Conservation (phyloP, 768 basidiomycete genomes). For the Macrolepiota albuminosa region DNA sequence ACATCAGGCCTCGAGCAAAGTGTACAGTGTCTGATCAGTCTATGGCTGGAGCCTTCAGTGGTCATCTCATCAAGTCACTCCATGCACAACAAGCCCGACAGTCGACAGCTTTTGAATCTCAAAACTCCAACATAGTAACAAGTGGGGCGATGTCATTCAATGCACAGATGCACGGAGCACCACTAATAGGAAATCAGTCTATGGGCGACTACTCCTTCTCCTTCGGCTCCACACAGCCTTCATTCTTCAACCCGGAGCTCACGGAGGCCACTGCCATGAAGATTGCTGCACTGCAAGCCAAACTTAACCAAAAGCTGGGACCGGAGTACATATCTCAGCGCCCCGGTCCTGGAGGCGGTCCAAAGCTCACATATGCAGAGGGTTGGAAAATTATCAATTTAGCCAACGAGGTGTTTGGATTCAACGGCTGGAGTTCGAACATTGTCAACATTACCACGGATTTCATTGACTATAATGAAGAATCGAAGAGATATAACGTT, state of each 20-base stretch:
- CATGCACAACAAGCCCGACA: conserved; percentile 23
- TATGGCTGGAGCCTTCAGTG: conserved; percentile 60
- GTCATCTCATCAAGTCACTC: conserved; percentile 51
- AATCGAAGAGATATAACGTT: conserved; percentile 58
- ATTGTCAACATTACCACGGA: conserved; percentile 73
- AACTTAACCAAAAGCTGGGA: conserved; percentile 84
- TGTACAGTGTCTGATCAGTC: background rate
- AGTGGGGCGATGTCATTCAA: conserved; percentile 61
- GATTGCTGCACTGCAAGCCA: conserved; percentile 71
- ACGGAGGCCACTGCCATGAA: conserved; percentile 61
- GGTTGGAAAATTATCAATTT: conserved; percentile 98
- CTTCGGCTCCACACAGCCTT: conserved; percentile 26
- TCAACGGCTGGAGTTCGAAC: conserved; percentile 91
- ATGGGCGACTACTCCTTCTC: conserved; percentile 23
- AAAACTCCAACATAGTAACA: conserved; percentile 32
- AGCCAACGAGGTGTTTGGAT: conserved; percentile 98
- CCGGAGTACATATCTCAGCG: conserved; percentile 91
- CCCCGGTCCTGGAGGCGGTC: conserved; percentile 81
- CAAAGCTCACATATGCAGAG: conserved; percentile 90
- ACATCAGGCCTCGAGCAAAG: no score
- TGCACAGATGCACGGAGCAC: conserved; percentile 51
- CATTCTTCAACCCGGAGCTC: conserved; percentile 31
- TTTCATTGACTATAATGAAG: conserved; percentile 71
- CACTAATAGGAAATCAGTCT: conserved; percentile 14
- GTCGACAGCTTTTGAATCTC: conserved; percentile 13